These are phyloP conservation scores for Diaporthe caulivora DNA, from an alignment of 2,329 filamentous ascomycete genomes.

Conservation along the genomic window DNA sequence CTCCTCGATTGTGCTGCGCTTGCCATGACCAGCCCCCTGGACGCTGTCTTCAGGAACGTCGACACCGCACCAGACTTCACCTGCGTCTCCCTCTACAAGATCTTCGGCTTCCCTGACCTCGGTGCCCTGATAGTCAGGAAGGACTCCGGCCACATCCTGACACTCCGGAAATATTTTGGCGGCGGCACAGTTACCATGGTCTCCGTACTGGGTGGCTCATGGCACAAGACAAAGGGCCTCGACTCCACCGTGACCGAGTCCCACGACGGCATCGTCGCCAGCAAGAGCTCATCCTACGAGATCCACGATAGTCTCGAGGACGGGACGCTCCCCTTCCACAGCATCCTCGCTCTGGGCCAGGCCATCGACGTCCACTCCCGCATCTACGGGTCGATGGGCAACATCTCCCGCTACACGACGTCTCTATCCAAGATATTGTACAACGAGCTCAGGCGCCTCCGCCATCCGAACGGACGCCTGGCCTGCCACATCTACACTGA, in stretches of 20 bases:
- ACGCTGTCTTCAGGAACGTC: conserved; percentile 62
- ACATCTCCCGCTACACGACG: conserved; percentile 69
- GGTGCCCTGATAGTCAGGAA: conserved; percentile 70
- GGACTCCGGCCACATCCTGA: conserved; percentile 66
- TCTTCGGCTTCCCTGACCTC: conserved; percentile 76
- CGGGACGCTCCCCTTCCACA: conserved; percentile 91
- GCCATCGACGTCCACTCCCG: conserved; percentile 78
- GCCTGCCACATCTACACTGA: conserved; percentile 69
- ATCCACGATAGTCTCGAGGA: conserved; percentile 75
- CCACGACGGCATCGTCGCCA: background rate
- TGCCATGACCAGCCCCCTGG: conserved; percentile 71
- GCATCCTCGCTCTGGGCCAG: conserved; percentile 82
- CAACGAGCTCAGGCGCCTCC: conserved; percentile 59
- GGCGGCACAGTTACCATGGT: conserved; percentile 76
- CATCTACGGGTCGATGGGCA: conserved; percentile 70
- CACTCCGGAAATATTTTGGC: conserved; percentile 72
- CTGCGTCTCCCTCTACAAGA: conserved; percentile 73
- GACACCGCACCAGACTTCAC: conserved; percentile 70
- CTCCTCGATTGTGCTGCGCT: conserved; percentile 74
- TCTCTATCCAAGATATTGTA: conserved; percentile 65
- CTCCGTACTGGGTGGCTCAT: conserved; percentile 62
- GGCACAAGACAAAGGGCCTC: conserved; percentile 65
- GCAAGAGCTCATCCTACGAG: conserved; percentile 48
- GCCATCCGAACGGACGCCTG: conserved; percentile 64
- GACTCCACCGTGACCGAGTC: conserved; percentile 45